Percentiles rank a stretch among this genome's conserved stretches.
Evolutionary conservation across 2,329 filamentous ascomycete species (phyloP).

Genomic region (Colletotrichum orchidophilum): DNA sequence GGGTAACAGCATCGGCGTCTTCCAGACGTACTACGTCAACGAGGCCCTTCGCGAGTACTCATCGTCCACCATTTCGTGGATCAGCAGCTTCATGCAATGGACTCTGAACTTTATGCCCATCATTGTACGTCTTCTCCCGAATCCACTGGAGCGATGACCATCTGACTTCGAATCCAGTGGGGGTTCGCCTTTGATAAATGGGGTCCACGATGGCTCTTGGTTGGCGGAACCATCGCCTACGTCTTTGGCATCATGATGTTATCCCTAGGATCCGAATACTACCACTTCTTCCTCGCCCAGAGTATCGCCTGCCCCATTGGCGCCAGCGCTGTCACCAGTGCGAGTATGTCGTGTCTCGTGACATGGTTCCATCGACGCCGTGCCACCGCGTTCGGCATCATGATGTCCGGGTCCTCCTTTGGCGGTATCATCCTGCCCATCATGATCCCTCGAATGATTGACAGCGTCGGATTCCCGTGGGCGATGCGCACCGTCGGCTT

Average conservation of each 20-base stretch:
- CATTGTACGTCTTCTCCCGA: constrained; percentile 50
- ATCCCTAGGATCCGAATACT: constrained; percentile 56
- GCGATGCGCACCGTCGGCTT: constrained; percentile 59
- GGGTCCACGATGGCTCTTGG: constrained; percentile 67
- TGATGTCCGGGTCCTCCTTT: constrained; percentile 61
- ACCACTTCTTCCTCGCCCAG: constrained; percentile 56
- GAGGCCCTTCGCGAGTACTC: constrained; percentile 57
- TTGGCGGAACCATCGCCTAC: constrained; percentile 63
- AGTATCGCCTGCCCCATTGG: constrained; percentile 51
- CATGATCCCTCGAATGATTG: constrained; percentile 64
- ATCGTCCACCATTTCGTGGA: constrained; percentile 66
- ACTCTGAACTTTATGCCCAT: constrained; percentile 57
- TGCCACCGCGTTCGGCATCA: constrained; percentile 62
- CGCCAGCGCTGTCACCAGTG: constrained; percentile 54
- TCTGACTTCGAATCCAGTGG: constrained; percentile 27
- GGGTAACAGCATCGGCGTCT: constrained; percentile 60
- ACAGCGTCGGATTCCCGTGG: constrained; percentile 55
- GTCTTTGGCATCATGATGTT: constrained; percentile 74
- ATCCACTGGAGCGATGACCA: not conserved
- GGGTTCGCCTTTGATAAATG: constrained; percentile 71
- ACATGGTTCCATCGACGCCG: constrained; percentile 64
- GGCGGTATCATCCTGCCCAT: constrained; percentile 69
- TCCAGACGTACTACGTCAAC: constrained; percentile 66
- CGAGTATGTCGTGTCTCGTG: constrained; percentile 52
- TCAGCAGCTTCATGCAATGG: constrained; percentile 60